These are phyloP conservation scores for Zygosaccharomyces pseudobailii DNA, from an alignment of 1,139 yeast genomes.

Conservation along the genomic window DNA sequence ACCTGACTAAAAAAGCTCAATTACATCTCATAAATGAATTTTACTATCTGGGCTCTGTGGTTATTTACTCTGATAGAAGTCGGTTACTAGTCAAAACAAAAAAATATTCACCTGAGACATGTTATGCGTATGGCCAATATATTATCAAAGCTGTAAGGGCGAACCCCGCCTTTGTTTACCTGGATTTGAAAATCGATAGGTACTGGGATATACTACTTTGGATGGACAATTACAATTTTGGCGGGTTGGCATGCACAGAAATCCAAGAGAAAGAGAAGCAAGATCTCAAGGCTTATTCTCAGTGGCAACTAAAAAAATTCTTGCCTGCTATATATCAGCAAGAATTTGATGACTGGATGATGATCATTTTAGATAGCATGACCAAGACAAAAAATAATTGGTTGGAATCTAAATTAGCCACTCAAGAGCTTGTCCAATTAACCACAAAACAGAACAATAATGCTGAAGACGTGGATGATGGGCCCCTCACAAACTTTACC, in stretches of 20 bases:
- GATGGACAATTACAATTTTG: conserved; percentile 90
- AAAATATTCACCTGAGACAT: conserved; percentile 76
- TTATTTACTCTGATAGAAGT: conserved; percentile 78
- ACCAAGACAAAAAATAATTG: conserved; percentile 47
- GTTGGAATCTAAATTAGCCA: conserved; percentile 39
- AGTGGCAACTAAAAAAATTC: conserved; percentile 78
- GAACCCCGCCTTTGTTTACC: conserved; percentile 74
- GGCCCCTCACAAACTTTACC: conserved; percentile 41
- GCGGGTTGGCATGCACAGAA: conserved; percentile 71
- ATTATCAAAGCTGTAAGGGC: conserved; percentile 73
- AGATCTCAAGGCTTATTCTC: conserved; percentile 53
- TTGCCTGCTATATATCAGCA: conserved; percentile 70
- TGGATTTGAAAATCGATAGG: conserved; percentile 67
- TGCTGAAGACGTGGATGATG: conserved; percentile 36
- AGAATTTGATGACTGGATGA: conserved; percentile 86
- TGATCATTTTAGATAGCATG: conserved; percentile 69
- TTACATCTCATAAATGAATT: conserved; percentile 80
- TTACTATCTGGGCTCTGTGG: conserved; percentile 66
- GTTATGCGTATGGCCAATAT: conserved; percentile 91
- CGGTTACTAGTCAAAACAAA: conserved; percentile 69
- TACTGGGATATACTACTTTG: conserved; percentile 91
- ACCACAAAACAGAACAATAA: conserved; percentile 42
- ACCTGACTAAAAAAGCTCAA: conserved; percentile 77
- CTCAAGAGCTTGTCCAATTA: conserved; percentile 66
- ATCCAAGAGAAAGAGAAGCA: conserved; percentile 57